Conservation (phyloP, 805 yeast genomes). For the Candida ascalaphidarum region DNA sequence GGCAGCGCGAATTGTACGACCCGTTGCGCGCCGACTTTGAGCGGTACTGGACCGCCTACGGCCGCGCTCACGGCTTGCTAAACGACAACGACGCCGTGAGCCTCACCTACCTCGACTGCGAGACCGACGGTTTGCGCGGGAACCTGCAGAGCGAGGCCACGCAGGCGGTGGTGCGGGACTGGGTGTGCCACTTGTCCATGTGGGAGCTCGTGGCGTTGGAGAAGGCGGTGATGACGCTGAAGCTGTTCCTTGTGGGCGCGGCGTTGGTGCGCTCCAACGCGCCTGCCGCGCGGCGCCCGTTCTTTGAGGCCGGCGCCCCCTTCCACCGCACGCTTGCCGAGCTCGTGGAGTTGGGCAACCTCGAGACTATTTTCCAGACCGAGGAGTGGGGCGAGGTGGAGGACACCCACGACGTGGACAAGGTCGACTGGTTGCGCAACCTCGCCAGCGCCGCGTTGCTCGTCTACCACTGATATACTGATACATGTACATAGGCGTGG, state of each 20-base stretch:
- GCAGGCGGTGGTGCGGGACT: constrained; percentile 51
- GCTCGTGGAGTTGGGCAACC: constrained; percentile 64
- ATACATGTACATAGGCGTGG: too few relatives aligned
- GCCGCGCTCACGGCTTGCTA: constrained; percentile 16
- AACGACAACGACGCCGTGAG: constrained; percentile 18
- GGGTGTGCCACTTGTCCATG: constrained; percentile 52
- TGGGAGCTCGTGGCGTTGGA: constrained; percentile 88
- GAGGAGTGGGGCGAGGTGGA: constrained; percentile 97
- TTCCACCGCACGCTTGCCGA: constrained; percentile 50
- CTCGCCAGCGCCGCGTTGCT: constrained; percentile 69
- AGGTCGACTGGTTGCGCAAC: constrained; percentile 78
- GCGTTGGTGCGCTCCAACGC: constrained; percentile 47
- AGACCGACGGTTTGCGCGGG: constrained; percentile 72
- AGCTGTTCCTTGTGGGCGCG: constrained; percentile 80
- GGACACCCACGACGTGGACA: constrained; percentile 97
- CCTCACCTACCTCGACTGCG: constrained; percentile 67
- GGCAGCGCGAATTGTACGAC: constrained; percentile 70
- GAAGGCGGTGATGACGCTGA: constrained; percentile 76
- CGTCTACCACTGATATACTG: too few relatives aligned
- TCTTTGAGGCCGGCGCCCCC: constrained; percentile 8
- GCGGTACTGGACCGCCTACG: constrained; percentile 39
- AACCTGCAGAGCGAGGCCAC: constrained; percentile 60
- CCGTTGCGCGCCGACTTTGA: constrained; percentile 71
- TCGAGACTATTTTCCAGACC: constrained; percentile 82
- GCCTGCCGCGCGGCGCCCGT: constrained; percentile 12